phyloP scores from a whole-genome alignment of 768 basidiomycete genomes.

The Boletus rufocinnamomeus region DNA sequence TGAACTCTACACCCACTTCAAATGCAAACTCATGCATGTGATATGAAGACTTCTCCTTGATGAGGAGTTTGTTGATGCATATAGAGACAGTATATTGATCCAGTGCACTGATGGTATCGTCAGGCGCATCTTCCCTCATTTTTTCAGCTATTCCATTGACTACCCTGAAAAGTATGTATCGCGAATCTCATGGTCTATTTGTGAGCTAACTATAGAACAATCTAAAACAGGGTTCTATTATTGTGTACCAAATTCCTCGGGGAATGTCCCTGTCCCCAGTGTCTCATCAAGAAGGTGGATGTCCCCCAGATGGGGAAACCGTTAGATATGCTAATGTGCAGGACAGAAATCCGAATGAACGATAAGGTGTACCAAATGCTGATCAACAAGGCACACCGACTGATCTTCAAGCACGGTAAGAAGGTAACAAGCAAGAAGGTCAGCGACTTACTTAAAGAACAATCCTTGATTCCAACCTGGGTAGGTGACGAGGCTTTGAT shows the following conservation, averaged over 20 bases:
- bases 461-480: not conserved
- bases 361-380: accelerated
- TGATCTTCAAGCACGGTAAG: not conserved
- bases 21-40: conserved; percentile 2
- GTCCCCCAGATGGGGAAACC: not conserved
- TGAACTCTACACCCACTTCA: conserved; percentile 2
- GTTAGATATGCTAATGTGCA: not conserved
- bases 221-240: not conserved
- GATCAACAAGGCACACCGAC: not conserved
- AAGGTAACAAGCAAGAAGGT: not conserved
- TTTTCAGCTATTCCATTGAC: conserved; percentile 1
- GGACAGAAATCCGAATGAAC: accelerated
- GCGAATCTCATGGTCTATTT: too few species aligned
- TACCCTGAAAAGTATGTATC: conserved; percentile 13
- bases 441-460: not conserved
- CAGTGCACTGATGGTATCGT: not conserved
- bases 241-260: conserved; percentile 10
- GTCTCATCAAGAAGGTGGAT: not conserved
- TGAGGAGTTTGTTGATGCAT: not conserved
- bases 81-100: not conserved
- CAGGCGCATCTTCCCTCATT: not conserved
- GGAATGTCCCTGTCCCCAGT: not conserved
- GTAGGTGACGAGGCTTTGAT: too few species aligned
- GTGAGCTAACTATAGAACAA: not conserved
- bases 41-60: not conserved